Evolutionary conservation across 129 eudicot species (phyloP).

Genomic region (Arctium minus): DNA sequence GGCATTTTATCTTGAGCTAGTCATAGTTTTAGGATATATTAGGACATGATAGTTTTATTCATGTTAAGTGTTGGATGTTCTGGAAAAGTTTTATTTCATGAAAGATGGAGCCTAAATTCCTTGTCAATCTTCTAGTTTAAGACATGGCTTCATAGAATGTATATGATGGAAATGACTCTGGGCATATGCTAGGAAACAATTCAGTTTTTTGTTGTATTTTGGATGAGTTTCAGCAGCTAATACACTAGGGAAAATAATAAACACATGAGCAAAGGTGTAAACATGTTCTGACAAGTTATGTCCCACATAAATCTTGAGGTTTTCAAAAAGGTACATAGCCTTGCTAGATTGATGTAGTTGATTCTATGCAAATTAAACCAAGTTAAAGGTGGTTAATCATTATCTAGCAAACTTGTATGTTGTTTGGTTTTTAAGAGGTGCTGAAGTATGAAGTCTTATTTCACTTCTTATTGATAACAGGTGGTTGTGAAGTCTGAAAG

Average conservation of each 20-base stretch:
- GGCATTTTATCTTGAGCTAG: not conserved
- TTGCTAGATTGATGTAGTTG: not conserved
- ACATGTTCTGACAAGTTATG: not conserved
- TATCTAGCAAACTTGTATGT: not conserved
- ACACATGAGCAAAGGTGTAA: not conserved
- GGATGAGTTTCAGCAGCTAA: not conserved
- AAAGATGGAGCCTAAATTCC: not conserved
- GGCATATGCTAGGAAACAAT: not conserved
- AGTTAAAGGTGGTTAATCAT: not conserved
- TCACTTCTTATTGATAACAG: not conserved
- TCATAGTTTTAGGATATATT: slow-evolving; percentile 2
- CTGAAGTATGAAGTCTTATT: not conserved
- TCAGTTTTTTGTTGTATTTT: not conserved
- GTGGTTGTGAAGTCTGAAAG: not conserved
- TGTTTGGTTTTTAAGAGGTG: not conserved
- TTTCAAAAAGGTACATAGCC: not conserved
- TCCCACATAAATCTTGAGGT: not conserved
- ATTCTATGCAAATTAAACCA: not conserved
- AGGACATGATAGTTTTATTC: slow-evolving; percentile 7
- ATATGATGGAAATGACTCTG: not conserved
- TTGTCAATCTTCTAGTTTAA: not conserved
- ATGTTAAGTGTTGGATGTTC: slow-evolving; percentile 1
- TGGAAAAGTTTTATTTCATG: not conserved
- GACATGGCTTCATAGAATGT: slow-evolving; percentile 6
- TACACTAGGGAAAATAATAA: not conserved